phyloP scores from a whole-genome alignment of 139 green algal genomes.

The Picochlorum sp. region DNA sequence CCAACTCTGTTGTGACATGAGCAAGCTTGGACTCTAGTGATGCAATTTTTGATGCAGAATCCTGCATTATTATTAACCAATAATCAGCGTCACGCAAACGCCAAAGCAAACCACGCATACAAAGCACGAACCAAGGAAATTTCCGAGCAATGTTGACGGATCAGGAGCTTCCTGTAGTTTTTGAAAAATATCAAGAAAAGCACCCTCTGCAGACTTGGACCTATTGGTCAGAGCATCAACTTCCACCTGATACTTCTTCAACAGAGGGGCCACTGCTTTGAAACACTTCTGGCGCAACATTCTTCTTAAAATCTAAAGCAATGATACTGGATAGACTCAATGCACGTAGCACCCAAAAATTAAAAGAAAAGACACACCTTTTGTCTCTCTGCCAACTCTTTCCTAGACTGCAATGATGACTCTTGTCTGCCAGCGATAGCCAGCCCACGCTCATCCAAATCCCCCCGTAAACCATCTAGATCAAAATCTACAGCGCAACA shows the following conservation, averaged over 20 bases:
- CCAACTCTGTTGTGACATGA: slow-evolving; percentile 53
- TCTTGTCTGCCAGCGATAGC: slow-evolving; percentile 77
- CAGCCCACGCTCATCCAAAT: slow-evolving; percentile 75
- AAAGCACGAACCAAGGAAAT: slow-evolving; percentile 26
- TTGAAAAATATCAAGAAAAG: slow-evolving; percentile 86
- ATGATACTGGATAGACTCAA: neutral
- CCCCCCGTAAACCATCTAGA: slow-evolving; percentile 57
- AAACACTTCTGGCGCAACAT: slow-evolving; percentile 24
- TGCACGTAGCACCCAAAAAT: neutral
- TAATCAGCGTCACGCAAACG: neutral
- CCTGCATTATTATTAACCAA: slow-evolving; percentile 18
- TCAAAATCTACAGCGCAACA: slow-evolving; percentile 61
- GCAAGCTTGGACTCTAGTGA: slow-evolving; percentile 47
- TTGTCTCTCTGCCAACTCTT: slow-evolving; percentile 56
- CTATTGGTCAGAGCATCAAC: slow-evolving; percentile 68
- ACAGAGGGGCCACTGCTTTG: slow-evolving; percentile 50
- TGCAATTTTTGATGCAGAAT: slow-evolving; percentile 33
- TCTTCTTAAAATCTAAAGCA: slow-evolving; percentile 31
- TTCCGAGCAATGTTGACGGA: slow-evolving; percentile 56
- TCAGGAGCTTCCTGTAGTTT: slow-evolving; percentile 89
- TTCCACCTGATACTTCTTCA: slow-evolving; percentile 89
- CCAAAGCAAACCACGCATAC: neutral
- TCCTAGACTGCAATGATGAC: slow-evolving; percentile 41
- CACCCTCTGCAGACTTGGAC: slow-evolving; percentile 53
- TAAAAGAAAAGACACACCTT: slow-evolving; percentile 17